phyloP scores from a whole-genome alignment of 2,329 filamentous ascomycete genomes.

The Neospermospora avenae region DNA sequence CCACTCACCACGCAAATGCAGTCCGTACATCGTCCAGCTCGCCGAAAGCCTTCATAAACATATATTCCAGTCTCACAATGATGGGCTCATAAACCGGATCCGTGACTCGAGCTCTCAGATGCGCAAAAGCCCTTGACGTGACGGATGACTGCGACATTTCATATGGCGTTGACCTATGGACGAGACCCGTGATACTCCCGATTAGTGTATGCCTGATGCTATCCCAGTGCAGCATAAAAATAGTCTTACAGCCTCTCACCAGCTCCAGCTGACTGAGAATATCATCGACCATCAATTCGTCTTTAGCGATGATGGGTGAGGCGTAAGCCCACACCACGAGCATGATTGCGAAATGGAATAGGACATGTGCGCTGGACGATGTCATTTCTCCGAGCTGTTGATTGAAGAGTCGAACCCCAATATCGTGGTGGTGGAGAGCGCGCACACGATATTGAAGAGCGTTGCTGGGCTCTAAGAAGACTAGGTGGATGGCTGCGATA shows the following conservation, averaged over 20 bases:
- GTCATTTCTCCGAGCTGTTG: not conserved
- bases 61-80: not conserved
- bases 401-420: not conserved
- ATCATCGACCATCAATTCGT: not conserved
- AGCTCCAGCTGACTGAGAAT: constrained; percentile 1
- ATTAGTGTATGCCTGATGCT: not conserved
- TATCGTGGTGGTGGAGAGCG: not conserved
- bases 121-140: not conserved
- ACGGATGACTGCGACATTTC: not conserved
- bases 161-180: not conserved
- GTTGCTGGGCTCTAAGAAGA: not conserved
- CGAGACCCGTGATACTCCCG: not conserved
- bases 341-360: constrained; percentile 1
- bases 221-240: constrained; percentile 1
- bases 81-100: not conserved
- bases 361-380: not conserved
- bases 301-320: not conserved
- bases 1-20: not conserved
- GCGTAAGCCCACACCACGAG: not conserved
- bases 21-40: not conserved
- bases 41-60: not conserved
- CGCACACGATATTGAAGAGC: not conserved
- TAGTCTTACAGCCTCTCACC: not conserved
- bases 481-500: not conserved
- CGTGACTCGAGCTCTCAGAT: not conserved